These are phyloP conservation scores for Cryphonectria naterciae DNA, from an alignment of 2,329 filamentous ascomycete genomes.

Conservation along the genomic window DNA sequence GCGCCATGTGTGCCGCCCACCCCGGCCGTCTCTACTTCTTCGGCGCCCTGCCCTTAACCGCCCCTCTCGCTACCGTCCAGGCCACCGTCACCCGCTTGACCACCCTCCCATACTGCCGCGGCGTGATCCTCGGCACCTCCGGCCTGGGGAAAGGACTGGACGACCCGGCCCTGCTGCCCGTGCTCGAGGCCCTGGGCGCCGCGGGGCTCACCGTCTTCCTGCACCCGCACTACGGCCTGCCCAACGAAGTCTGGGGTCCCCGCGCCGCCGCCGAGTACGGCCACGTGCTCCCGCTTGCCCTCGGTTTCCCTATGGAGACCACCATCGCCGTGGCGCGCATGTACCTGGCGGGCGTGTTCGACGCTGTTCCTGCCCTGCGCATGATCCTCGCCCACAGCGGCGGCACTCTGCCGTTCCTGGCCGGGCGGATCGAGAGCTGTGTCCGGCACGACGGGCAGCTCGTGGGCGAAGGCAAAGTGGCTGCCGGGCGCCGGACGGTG, in stretches of 20 bases:
- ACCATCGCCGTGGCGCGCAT: slow-evolving; percentile 88
- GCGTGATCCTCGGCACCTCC: slow-evolving; percentile 86
- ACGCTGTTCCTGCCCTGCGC: slow-evolving; percentile 68
- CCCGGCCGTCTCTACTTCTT: slow-evolving; percentile 80
- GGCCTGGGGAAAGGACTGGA: slow-evolving; percentile 82
- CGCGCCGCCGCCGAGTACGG: slow-evolving; percentile 72
- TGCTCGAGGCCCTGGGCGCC: slow-evolving; percentile 72
- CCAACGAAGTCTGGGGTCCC: slow-evolving; percentile 77
- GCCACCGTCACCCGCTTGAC: slow-evolving; percentile 67
- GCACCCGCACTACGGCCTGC: slow-evolving; percentile 91
- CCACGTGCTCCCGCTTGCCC: slow-evolving; percentile 81
- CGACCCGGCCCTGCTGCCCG: slow-evolving; percentile 71
- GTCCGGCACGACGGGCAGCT: slow-evolving; percentile 81
- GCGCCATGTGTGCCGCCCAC: slow-evolving; percentile 68
- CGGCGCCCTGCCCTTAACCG: slow-evolving; percentile 77
- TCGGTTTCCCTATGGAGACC: slow-evolving; percentile 91
- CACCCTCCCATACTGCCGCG: slow-evolving; percentile 69
- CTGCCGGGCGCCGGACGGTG: slow-evolving; percentile 51
- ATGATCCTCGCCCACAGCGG: slow-evolving; percentile 87
- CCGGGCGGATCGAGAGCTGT: slow-evolving; percentile 86
- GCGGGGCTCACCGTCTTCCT: slow-evolving; percentile 74
- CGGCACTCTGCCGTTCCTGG: slow-evolving; percentile 85
- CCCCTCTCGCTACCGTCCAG: slow-evolving; percentile 63
- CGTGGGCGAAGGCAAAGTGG: slow-evolving; percentile 62
- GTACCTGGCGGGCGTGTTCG: slow-evolving; percentile 85